Conservation (phyloP, 2,329 filamentous ascomycete genomes). For the Nemania sp. region DNA sequence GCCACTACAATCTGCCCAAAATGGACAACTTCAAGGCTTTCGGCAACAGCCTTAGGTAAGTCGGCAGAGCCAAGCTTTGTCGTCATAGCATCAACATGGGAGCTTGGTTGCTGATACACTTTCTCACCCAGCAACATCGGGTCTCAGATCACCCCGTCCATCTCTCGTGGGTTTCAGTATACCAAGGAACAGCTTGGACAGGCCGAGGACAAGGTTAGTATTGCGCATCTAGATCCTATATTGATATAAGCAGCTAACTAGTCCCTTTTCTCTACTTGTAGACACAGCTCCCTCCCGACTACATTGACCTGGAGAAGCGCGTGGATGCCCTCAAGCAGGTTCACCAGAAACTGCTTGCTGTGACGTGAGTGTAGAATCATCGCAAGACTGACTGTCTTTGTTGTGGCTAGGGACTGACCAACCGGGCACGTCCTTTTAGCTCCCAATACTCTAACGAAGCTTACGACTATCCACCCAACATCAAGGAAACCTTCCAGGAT, state of each 20-base stretch:
- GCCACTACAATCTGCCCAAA: constrained; percentile 23
- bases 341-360: constrained; percentile 95
- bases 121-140: constrained; percentile 66
- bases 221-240: constrained; percentile 1
- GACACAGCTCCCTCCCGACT: constrained; percentile 97
- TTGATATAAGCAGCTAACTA: constrained; percentile 3
- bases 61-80: constrained; percentile 29
- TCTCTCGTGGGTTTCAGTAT: constrained; percentile 94
- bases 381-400: constrained; percentile 11
- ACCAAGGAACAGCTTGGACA: constrained; percentile 98
- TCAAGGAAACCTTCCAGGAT: constrained; percentile 97
- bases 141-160: constrained; percentile 89
- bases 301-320: constrained; percentile 98
- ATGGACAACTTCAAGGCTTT: constrained; percentile 72
- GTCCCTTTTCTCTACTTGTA: constrained; percentile 58
- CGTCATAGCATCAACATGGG: constrained; percentile 35
- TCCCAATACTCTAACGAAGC: constrained; percentile 92
- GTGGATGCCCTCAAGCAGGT: constrained; percentile 97
- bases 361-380: constrained; percentile 76
- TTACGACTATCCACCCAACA: constrained; percentile 96
- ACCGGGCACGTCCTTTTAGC: constrained; percentile 59
- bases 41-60: constrained; percentile 68
- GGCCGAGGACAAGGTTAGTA: constrained; percentile 86
- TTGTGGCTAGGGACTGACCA: constrained; percentile 17
- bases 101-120: constrained; percentile 38